phyloP scores from a whole-genome alignment of 129 eudicot genomes.

The Tagetes patula region DNA sequence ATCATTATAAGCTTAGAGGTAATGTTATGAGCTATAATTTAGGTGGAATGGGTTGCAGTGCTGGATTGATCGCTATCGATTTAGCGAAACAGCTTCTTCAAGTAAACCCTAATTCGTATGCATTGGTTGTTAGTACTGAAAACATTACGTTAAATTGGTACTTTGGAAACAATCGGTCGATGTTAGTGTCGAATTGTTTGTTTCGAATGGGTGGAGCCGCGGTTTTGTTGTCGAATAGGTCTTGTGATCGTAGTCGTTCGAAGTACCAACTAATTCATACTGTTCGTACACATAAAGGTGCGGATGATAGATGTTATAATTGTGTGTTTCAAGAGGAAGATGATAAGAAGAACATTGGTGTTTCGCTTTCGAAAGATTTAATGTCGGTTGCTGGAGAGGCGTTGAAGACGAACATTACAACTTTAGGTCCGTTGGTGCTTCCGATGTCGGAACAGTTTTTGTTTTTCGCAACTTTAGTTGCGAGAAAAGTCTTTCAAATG shows the following conservation, averaged over 20 bases:
- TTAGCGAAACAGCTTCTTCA: conserved; percentile 72
- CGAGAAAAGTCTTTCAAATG: conserved; percentile 57
- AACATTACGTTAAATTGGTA: conserved; percentile 73
- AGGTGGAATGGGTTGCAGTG: conserved; percentile 96
- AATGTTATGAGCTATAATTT: conserved; percentile 73
- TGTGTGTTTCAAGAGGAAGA: conserved; percentile 79
- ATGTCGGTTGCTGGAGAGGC: conserved; percentile 84
- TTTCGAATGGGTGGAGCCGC: conserved; percentile 89
- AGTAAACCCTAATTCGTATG: conserved; percentile 72
- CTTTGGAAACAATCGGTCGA: conserved; percentile 65
- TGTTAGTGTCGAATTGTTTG: conserved; percentile 70
- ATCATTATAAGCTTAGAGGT: conserved; percentile 81
- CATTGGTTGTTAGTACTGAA: conserved; percentile 71
- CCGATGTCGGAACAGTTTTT: conserved; percentile 75
- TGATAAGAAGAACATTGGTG: conserved; percentile 44
- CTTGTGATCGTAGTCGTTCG: conserved; percentile 57
- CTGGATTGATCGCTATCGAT: conserved; percentile 81
- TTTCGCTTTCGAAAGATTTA: conserved; percentile 59
- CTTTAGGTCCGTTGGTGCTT: conserved; percentile 69
- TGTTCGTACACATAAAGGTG: conserved; percentile 71
- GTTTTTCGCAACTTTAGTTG: conserved; percentile 58
- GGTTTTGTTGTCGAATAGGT: conserved; percentile 59
- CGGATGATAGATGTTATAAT: conserved; percentile 55
- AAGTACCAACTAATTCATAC: conserved; percentile 70
- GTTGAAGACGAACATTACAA: conserved; percentile 63